Conservation (phyloP, 257 asterid species). For the Ballota nigra region DNA sequence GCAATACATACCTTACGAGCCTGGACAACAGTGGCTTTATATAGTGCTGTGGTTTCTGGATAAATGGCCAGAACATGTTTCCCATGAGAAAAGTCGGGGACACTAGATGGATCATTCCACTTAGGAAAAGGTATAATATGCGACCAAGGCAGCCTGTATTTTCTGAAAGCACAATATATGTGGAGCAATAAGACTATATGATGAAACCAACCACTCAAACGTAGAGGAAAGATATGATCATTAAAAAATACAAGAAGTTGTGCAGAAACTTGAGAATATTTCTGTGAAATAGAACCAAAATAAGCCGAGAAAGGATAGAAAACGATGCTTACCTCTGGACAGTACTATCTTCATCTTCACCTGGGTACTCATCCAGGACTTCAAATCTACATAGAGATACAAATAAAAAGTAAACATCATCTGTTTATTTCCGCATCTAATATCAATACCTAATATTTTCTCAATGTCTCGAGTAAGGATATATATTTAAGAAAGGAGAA, state of each 20-base stretch:
- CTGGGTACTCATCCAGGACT: slow-evolving; percentile 96
- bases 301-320: neutral
- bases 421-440: neutral
- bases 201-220: neutral
- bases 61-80: slow-evolving; percentile 90
- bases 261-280: neutral
- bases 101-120: slow-evolving; percentile 60
- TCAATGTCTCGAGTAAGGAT: neutral
- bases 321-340: slow-evolving; percentile 63
- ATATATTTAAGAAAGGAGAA: neutral
- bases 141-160: slow-evolving; percentile 87
- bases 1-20: slow-evolving; percentile 67
- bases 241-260: neutral
- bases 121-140: slow-evolving; percentile 92
- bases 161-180: slow-evolving; percentile 51
- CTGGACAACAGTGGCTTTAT: slow-evolving; percentile 92
- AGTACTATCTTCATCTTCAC: slow-evolving; percentile 94
- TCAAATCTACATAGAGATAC: slow-evolving; percentile 56
- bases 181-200: neutral
- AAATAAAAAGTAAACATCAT: neutral
- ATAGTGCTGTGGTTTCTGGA: slow-evolving; percentile 94
- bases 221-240: neutral
- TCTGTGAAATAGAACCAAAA: neutral
- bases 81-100: slow-evolving; percentile 82
- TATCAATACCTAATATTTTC: neutral